These are phyloP conservation scores for Elaeis oleifera DNA, from an alignment of 202 grass and related monocot genomes.

Conservation along the genomic window DNA sequence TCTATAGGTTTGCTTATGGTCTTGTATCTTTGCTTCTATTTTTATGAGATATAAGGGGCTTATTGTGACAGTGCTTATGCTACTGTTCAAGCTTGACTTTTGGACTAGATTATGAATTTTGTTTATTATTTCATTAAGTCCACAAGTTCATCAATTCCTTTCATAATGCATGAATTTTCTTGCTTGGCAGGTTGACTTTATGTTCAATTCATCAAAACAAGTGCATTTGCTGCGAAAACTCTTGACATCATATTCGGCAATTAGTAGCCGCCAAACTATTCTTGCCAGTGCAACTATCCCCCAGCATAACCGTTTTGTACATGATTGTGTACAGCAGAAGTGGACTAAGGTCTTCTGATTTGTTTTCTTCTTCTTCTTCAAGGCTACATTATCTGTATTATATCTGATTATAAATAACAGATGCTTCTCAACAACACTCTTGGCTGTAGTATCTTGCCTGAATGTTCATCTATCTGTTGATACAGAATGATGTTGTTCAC, in stretches of 20 bases:
- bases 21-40: too few species aligned
- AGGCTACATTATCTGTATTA: too few species aligned
- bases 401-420: too few species aligned
- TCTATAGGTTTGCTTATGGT: too few species aligned
- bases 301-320: slow-evolving; percentile 83
- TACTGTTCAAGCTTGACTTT: too few species aligned
- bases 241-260: slow-evolving; percentile 66
- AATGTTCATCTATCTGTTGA: slow-evolving; percentile 13
- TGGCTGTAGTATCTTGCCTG: background rate
- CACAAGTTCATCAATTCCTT: background rate
- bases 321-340: slow-evolving; percentile 78
- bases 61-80: too few species aligned
- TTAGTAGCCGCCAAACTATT: slow-evolving; percentile 55
- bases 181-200: slow-evolving; percentile 69
- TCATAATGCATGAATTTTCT: background rate
- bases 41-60: too few species aligned
- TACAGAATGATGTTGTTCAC: slow-evolving; percentile 84
- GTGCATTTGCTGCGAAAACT: slow-evolving; percentile 74
- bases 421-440: too few species aligned
- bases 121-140: background rate
- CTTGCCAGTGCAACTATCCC: slow-evolving; percentile 92
- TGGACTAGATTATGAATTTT: too few species aligned
- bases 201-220: slow-evolving; percentile 82
- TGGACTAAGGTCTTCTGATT: slow-evolving; percentile 73
- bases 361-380: background rate